These are phyloP conservation scores for Cairneyella variabilis DNA, from an alignment of 495 filamentous ascomycete genomes.

Conservation along the genomic window DNA sequence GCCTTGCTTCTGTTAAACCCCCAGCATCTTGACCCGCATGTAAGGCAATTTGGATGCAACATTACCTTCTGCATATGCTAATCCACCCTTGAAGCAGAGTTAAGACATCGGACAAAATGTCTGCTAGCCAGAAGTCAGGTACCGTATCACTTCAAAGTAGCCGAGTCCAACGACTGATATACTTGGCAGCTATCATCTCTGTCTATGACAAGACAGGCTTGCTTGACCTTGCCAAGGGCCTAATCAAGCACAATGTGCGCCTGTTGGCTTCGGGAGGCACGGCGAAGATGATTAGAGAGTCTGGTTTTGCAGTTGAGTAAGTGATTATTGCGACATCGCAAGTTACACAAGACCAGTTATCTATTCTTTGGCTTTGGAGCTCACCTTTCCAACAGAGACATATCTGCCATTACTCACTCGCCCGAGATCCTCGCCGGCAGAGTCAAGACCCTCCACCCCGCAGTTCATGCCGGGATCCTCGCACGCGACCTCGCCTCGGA, in stretches of 20 bases:
- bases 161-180: not conserved
- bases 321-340: not conserved
- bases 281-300: conserved; percentile 90
- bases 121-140: conserved; percentile 19
- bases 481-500: conserved; percentile 89
- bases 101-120: conserved; percentile 7
- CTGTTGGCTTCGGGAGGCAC: conserved; percentile 93
- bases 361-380: not conserved
- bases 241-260: conserved; percentile 85
- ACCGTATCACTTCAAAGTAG: not conserved
- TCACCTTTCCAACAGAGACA: conserved; percentile 61
- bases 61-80: too few species aligned
- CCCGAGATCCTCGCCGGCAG: conserved; percentile 95
- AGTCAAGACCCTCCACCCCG: conserved; percentile 96
- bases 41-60: not conserved
- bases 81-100: too few species aligned
- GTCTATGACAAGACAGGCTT: conserved; percentile 99
- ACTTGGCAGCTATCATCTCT: conserved; percentile 74
- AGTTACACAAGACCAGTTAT: not conserved
- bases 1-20: too few species aligned
- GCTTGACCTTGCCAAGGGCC: conserved; percentile 90
- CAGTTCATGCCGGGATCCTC: conserved; percentile 89
- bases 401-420: conserved; percentile 96
- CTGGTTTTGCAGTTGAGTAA: conserved; percentile 86
- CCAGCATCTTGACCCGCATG: not conserved